phyloP scores from a whole-genome alignment of 1,284 basidiomycete genomes.

The Sporisorium iseilematis-ciliati region DNA sequence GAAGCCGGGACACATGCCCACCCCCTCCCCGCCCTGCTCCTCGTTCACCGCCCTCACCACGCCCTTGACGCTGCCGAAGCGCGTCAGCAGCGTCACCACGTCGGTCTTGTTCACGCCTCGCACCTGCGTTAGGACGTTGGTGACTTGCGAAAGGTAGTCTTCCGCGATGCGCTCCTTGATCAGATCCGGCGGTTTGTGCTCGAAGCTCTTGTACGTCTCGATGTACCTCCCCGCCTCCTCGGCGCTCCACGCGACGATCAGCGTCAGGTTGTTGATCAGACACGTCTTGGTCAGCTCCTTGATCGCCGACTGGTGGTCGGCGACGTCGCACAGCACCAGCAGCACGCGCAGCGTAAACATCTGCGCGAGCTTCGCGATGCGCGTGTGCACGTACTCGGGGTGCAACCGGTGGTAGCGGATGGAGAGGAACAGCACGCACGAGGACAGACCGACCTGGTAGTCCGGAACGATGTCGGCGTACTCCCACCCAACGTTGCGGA shows the following conservation, averaged over 20 bases:
- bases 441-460: constrained; percentile 65
- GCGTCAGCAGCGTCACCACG: constrained; percentile 84
- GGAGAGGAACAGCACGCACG: constrained; percentile 73
- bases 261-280: constrained; percentile 89
- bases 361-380: constrained; percentile 86
- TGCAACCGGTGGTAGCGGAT: constrained; percentile 94
- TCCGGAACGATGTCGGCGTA: constrained; percentile 93
- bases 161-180: constrained; percentile 94
- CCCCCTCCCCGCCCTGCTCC: constrained; percentile 74
- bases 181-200: constrained; percentile 90
- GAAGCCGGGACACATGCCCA: constrained; percentile 89
- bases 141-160: constrained; percentile 84
- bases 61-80: constrained; percentile 26
- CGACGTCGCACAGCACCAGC: constrained; percentile 91
- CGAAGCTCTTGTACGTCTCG: constrained; percentile 89
- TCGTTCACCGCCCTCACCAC: constrained; percentile 23
- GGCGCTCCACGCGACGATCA: constrained; percentile 87
- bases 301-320: constrained; percentile 89
- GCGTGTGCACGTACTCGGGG: constrained; percentile 93
- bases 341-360: constrained; percentile 87
- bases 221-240: constrained; percentile 95
- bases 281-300: constrained; percentile 86
- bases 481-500: constrained; percentile 91
- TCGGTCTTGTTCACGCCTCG: constrained; percentile 98
- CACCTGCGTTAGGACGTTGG: constrained; percentile 87